phyloP scores from a whole-genome alignment of 192 early-diverging fungal genomes.

The Glomus cerebriforme region DNA sequence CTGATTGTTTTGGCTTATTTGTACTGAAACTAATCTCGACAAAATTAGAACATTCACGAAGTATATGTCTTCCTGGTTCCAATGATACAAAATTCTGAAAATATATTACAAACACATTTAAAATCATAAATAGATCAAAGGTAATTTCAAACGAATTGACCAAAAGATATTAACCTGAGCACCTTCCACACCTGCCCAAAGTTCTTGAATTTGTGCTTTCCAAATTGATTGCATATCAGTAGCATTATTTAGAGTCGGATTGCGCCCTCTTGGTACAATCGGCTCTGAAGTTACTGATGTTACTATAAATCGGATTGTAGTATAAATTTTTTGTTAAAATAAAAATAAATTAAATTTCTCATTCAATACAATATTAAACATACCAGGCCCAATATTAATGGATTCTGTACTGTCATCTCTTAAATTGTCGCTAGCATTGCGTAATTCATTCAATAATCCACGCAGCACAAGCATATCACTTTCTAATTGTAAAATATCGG shows the following conservation, averaged over 20 bases:
- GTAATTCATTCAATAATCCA: conserved; percentile 68
- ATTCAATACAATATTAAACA: not conserved
- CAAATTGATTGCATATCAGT: conserved; percentile 56
- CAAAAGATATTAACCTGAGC: conserved; percentile 47
- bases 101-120: not conserved
- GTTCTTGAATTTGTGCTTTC: conserved; percentile 55
- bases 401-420: conserved; percentile 45
- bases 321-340: not conserved
- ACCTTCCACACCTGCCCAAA: conserved; percentile 64
- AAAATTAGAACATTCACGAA: conserved; percentile 71
- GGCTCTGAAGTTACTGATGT: conserved; percentile 48
- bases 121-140: too few species aligned
- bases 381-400: conserved; percentile 36
- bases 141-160: too few species aligned
- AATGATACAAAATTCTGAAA: conserved; percentile 66
- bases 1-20: conserved; percentile 71
- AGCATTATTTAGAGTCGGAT: conserved; percentile 30
- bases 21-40: conserved; percentile 79
- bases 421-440: conserved; percentile 51
- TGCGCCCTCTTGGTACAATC: conserved; percentile 37
- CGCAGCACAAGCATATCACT: conserved; percentile 74
- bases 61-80: conserved; percentile 68
- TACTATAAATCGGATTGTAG: conserved; percentile 21
- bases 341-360: not conserved
- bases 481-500: conserved; percentile 51